Evolutionary conservation across 352 stramenopile genomes (phyloP), one percentile per base, ranked within the genome.

Genomic region (Saprolegnia parasitica): DNA sequence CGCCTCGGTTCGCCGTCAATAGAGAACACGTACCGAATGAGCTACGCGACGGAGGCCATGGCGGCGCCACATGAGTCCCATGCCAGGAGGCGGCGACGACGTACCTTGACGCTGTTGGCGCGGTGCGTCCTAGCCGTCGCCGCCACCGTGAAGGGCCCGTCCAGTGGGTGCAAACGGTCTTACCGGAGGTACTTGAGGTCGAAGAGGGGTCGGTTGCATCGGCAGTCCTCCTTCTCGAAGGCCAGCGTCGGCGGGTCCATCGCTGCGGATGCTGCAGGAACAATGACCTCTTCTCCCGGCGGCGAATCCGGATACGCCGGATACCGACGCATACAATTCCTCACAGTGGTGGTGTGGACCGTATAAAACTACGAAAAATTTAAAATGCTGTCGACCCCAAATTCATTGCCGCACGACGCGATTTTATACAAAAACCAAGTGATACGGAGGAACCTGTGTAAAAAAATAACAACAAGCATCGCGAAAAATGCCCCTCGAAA

Each of bases 111-210:
- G 21, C 58, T 67, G 58, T 42, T 42, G 13, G 58, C 58, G 58
- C 58, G 58, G 26, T 67, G 58, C 10, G 58, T 67, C 50, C 58
- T 67, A 56, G 3, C n/a, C 29, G 18, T 21, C 32, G 24, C 18
- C 45, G 18, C 39, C 56, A 6, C 6, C 13, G 16, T 23, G 13
- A 52, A 16, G 4, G 15, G 10, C 42, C 13, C 11, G 8, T 29
- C 37, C 18, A 2, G 6, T 21, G 13, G n/a, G 47, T n/a, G 11
- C 23, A 23, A 49, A 10, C 50, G n/a, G 18, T n/a, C 20, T 9
- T 67, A 67, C 58, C 58, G 49, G 40, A 67, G 45, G 42, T 67
- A 67, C 58, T 67, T 67, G 58, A 50, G 58, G 23, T 67, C 58
- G 29, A 67, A 67, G 15, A 67, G 21, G 5, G 58, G 58, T 20